phyloP scores from a whole-genome alignment of 1,284 basidiomycete species.

The Ganoderma boninense region DNA sequence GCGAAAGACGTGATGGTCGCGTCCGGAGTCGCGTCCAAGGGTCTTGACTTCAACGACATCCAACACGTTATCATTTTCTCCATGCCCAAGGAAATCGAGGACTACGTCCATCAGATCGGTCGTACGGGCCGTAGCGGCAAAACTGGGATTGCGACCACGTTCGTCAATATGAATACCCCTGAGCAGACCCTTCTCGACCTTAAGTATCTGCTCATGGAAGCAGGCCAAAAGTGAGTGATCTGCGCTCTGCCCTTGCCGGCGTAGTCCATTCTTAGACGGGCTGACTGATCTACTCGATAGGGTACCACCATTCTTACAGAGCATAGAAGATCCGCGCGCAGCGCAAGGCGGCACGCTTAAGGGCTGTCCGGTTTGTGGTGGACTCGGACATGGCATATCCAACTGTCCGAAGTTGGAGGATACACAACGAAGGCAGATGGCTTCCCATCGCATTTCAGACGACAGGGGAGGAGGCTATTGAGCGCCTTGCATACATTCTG shows the following conservation, averaged over 20 bases:
- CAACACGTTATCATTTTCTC: conserved; percentile 98
- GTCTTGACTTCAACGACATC: conserved; percentile 98
- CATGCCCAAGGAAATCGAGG: conserved; percentile 99
- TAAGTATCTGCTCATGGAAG: conserved; percentile 97
- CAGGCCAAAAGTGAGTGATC: conserved; percentile 89
- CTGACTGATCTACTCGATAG: conserved; percentile 50
- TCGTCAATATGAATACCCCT: conserved; percentile 96
- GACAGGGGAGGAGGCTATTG: conserved; percentile 71
- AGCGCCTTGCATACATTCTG: conserved; percentile 2
- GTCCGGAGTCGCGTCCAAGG: conserved; percentile 96
- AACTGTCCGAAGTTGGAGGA: conserved; percentile 99
- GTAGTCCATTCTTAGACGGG: conserved; percentile 1
- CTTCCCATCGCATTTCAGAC: conserved; percentile 77
- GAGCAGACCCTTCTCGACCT: conserved; percentile 97
- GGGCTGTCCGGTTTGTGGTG: conserved; percentile 97
- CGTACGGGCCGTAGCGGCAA: conserved; percentile 98
- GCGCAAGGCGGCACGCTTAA: conserved; percentile 79
- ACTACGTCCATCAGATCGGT: conserved; percentile 98
- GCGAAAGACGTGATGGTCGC: conserved; percentile 99
- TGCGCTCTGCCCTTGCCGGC: conserved; percentile 16
- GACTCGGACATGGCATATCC: conserved; percentile 91
- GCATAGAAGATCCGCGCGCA: conserved; percentile 91
- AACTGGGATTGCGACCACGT: conserved; percentile 99
- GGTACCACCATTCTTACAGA: conserved; percentile 94
- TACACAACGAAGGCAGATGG: conserved; percentile 87